Percentiles rank a stretch among this genome's conserved stretches.
Conservation (phyloP, 2,329 filamentous ascomycete species). For the Sporothrix sp. region DNA sequence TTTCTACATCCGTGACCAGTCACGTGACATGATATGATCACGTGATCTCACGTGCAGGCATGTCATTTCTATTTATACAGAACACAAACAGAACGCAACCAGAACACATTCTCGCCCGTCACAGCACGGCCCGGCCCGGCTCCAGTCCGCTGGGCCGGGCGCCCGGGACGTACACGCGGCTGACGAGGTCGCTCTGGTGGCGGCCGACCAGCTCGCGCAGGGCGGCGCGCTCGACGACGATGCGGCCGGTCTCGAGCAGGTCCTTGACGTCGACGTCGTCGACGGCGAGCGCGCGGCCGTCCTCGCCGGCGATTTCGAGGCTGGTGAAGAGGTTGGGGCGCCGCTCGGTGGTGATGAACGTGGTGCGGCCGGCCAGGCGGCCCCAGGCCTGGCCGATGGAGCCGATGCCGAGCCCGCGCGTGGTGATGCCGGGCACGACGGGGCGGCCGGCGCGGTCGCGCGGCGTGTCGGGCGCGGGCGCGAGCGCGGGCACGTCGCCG, state of each 20-base stretch:
- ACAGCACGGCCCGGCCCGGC: slow-evolving; percentile 27
- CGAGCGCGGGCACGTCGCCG: slow-evolving; percentile 3
- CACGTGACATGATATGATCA: no score
- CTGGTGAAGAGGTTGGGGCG: slow-evolving; percentile 56
- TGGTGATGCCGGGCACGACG: slow-evolving; percentile 2
- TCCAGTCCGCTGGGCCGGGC: slow-evolving; percentile 26
- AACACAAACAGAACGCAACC: no score
- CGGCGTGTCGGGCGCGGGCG: background rate
- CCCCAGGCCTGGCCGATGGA: slow-evolving; percentile 53
- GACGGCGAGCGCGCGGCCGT: slow-evolving; percentile 60
- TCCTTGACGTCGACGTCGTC: slow-evolving; percentile 94
- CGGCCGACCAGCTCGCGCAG: slow-evolving; percentile 62
- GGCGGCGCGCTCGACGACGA: slow-evolving; percentile 78
- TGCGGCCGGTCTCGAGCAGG: slow-evolving; percentile 69
- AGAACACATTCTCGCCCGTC: no score
- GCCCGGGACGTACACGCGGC: slow-evolving; percentile 36
- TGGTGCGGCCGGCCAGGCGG: slow-evolving; percentile 55
- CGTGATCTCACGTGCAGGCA: background rate
- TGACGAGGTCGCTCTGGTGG: slow-evolving; percentile 59
- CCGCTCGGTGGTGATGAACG: slow-evolving; percentile 59
- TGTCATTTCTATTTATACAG: no score
- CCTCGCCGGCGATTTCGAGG: slow-evolving; percentile 51
- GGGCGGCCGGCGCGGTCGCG: background rate
- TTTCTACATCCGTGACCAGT: no score
- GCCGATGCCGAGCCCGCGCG: slow-evolving; percentile 6